A percentile compares a stretch with the other conserved stretches of the same genome.
These are phyloP conservation scores for Ceratobasidium sp. DNA, from an alignment of 1,284 basidiomycete species.

Conservation along the genomic window DNA sequence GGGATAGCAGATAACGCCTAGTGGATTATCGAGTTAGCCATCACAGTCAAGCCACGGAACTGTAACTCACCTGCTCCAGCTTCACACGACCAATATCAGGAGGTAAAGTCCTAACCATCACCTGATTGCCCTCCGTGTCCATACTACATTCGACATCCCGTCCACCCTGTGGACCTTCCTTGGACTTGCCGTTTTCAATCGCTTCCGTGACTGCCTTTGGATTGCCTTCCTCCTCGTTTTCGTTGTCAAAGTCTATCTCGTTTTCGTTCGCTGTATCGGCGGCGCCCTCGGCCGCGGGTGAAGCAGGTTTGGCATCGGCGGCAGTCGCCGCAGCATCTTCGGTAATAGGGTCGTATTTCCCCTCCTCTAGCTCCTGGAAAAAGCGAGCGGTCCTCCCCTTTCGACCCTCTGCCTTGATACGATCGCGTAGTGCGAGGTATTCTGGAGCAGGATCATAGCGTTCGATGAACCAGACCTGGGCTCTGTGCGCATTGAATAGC, in stretches of 20 bases:
- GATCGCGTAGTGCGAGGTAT: conserved; percentile 68
- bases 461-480: conserved; percentile 93
- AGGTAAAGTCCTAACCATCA: conserved; percentile 93
- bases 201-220: conserved; percentile 50
- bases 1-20: conserved; percentile 71
- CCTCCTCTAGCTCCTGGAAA: conserved; percentile 76
- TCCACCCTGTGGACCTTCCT: conserved; percentile 55
- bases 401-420: conserved; percentile 83
- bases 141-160: conserved; percentile 79
- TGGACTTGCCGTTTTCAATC: conserved; percentile 61
- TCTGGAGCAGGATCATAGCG: conserved; percentile 83
- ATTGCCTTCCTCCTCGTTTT: conserved; percentile 59
- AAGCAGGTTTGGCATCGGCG: conserved; percentile 19
- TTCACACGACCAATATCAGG: conserved; percentile 87
- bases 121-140: conserved; percentile 80
- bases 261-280: conserved; percentile 42
- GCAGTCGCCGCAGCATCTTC: conserved; percentile 49
- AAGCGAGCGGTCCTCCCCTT: conserved; percentile 74
- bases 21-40: conserved; percentile 32
- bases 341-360: conserved; percentile 75
- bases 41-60: background rate
- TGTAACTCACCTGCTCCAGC: conserved; percentile 75
- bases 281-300: conserved; percentile 43
- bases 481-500: conserved; percentile 89
- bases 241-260: conserved; percentile 62